Percentiles rank a stretch among this genome's conserved stretches.
Conservation (phyloP, 345 rosid genomes). For the Salix suchowensis region DNA sequence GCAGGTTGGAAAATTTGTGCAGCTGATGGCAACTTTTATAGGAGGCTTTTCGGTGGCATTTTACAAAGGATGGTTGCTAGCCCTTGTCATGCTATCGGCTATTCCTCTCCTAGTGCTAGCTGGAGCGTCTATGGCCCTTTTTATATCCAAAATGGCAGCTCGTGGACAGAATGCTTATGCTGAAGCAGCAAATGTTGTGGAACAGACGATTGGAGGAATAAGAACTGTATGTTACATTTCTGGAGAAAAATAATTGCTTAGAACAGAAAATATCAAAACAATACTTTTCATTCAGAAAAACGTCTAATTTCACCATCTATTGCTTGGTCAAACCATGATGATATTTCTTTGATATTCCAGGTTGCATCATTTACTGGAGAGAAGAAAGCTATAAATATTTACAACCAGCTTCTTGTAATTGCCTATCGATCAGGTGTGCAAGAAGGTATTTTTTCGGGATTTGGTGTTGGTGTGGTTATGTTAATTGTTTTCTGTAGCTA, state of each 20-base stretch:
- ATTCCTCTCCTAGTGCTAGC: conserved; percentile 26
- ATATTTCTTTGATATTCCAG: conserved; percentile 23
- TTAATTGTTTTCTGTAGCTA: conserved; percentile 45
- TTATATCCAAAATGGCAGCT: conserved; percentile 20
- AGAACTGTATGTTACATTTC: conserved; percentile 19
- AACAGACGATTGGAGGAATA: conserved; percentile 27
- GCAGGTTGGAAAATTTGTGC: conserved; percentile 34
- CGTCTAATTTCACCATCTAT: not conserved
- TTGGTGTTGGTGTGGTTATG: conserved; percentile 46
- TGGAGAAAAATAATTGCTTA: not conserved
- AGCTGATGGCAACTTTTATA: conserved; percentile 24
- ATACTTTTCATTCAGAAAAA: no score
- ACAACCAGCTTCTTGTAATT: conserved; percentile 44
- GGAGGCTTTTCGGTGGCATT: conserved; percentile 29
- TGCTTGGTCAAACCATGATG: not conserved
- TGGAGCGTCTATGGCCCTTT: conserved; percentile 20
- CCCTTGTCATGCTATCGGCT: conserved; percentile 24
- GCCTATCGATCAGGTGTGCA: conserved; percentile 52
- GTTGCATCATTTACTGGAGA: conserved; percentile 76
- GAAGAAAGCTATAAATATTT: conserved; percentile 43
- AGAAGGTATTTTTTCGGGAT: conserved; percentile 59
- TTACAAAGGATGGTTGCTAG: conserved; percentile 27
- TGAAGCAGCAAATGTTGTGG: conserved; percentile 24
- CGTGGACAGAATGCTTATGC: conserved; percentile 28
- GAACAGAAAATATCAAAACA: not conserved